A percentile compares a stretch with the other conserved stretches of the same genome.
phyloP scores from a whole-genome alignment of 352 stramenopile species.

The Phytopythium mirpurense region DNA sequence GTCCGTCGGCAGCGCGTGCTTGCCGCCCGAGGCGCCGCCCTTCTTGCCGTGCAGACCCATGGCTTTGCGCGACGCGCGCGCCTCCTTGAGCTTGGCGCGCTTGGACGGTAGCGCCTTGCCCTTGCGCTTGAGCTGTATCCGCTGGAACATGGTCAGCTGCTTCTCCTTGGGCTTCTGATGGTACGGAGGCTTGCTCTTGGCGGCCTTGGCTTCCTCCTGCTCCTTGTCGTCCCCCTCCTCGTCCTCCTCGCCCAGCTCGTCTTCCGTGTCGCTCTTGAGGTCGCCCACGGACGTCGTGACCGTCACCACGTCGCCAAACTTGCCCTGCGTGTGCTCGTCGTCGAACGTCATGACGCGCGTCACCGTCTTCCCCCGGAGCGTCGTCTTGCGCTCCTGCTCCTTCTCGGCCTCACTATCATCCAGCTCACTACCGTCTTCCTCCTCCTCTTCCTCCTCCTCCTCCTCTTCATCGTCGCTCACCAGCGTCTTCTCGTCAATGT shows the following conservation, averaged over 20 bases:
- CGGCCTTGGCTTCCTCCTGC: conserved; percentile 11
- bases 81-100: conserved; percentile 79
- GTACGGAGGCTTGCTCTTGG: conserved; percentile 17
- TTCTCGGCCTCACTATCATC: conserved; percentile 25
- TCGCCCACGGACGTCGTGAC: conserved; percentile 80
- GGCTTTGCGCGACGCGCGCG: conserved; percentile 57
- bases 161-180: conserved; percentile 47
- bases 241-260: conserved; percentile 59
- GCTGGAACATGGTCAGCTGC: conserved; percentile 81
- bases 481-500: conserved; percentile 45
- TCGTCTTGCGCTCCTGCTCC: conserved; percentile 19
- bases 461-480: conserved; percentile 18
- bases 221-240: conserved; percentile 50
- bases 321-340: conserved; percentile 77
- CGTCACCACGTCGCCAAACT: conserved; percentile 85
- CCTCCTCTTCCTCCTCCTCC: conserved; percentile 16
- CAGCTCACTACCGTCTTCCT: conserved; percentile 24
- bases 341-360: conserved; percentile 75
- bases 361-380: conserved; percentile 25
- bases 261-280: conserved; percentile 70
- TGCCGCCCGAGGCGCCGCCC: conserved; percentile 9
- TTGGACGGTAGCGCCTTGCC: conserved; percentile 79
- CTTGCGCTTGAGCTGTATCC: conserved; percentile 82
- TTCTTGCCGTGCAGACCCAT: conserved; percentile 52
- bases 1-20: conserved; percentile 23